Evolutionary conservation across 176 grass and related monocot genomes (phyloP), one percentile per base, ranked within the genome.

Genomic region (Olyra latifolia): DNA sequence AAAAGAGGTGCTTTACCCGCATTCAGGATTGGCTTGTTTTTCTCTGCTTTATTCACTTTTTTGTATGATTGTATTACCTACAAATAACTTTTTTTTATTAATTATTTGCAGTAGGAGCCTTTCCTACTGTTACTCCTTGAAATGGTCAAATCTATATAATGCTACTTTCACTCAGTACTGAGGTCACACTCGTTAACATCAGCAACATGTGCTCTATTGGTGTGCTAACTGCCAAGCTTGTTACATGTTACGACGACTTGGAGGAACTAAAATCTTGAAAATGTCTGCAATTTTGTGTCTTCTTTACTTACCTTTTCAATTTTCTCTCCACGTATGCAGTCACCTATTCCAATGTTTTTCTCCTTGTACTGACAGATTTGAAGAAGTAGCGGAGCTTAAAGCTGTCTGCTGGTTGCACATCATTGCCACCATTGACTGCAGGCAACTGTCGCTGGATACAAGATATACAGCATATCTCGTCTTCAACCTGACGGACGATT

Each of bases 391-490:
- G 7, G 38, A 87, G 28, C 68, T 83, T 0, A 8, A 80, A 28
- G 1, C 3, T n/a, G 88, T 91, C 7, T 91, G 79, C 29, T 83
- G 80, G 88, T n/a, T 91, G 59, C 68, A 80, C 22, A 91, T 91
- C 13, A 17, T 9, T 23, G 66, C 38, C 10, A 83, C 8, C 8
- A 87, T 91, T 61, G 73, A 80, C 20, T 68, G 72, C 20, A 74
- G 22, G 15, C 22, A 57, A 27, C 75, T 91, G 15, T 74, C 66
- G 8, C 73, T 14, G 19, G 41, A 62, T 32, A 86, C 83, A 45
- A 79, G 17, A 0, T 90, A 90, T 16, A 40, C 48, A 23, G 83
- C 74, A 4, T 74, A 74, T 83, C 79, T 90, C 13, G 27, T 90
- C 73, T 90, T 79, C 38, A 75, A 80, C 63, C 8, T 74, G 17